Evolutionary conservation across 2,329 filamentous ascomycete genomes (phyloP), one percentile per base, ranked within the genome.

Genomic region (Trichophyton schoenleinii): DNA sequence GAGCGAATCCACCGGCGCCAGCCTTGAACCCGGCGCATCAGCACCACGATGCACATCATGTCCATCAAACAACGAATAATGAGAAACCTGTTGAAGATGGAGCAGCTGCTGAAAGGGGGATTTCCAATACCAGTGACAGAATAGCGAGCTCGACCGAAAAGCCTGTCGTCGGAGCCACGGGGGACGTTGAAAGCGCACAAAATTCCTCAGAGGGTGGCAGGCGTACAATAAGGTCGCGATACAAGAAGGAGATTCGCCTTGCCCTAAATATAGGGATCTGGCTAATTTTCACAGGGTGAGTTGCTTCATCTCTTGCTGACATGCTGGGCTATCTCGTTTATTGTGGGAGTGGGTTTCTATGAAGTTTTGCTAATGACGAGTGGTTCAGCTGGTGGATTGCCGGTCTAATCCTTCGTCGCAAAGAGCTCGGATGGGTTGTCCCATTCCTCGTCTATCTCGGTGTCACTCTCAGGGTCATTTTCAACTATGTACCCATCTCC

Each of bases 371-470:
- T 58, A 20, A 58, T 8, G 22, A 58, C 18, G 13, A 15, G 18
- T 41, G 41, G 34, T 6, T 28, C 58, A 80, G 81, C 68, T 91
- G 88, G 88, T 91, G 87, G 87, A 86, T 91, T 65, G 85, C 87
- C 5, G 83, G 85, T 60, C 76, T 92, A 57, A 78, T 91, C 63
- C 78, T 89, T 60, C 89, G 92, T 71, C 83, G 83, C 63, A 67
- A 86, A 63, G 84, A 90, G 69, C 80, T 81, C 74, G 89, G 89
- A 69, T 95, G 90, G 90, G 74, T 95, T 61, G 83, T 91, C 58
- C 90, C 91, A 0, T 94, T 95, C 74, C 79, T 95, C 58, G 71
- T 96, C 55, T 95, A 87, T 79, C 82, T 95, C 53, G 80, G 78
- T 66, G 85, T 95, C 67, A 83, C 82, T 9, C 77, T 94, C 58